These are phyloP conservation scores for Thielaviopsis populi DNA, from an alignment of 2,329 filamentous ascomycete genomes.

Conservation along the genomic window DNA sequence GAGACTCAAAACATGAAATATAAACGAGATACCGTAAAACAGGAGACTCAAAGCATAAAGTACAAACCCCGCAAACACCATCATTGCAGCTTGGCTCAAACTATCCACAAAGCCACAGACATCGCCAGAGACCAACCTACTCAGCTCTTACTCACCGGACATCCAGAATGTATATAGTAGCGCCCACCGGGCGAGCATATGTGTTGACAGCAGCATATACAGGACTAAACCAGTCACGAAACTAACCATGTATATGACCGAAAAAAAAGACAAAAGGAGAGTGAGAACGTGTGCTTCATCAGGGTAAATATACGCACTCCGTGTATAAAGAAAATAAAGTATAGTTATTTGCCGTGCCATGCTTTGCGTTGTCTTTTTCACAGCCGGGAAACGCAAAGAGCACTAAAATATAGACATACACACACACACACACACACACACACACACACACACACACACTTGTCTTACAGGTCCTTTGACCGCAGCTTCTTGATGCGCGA, in stretches of 20 bases:
- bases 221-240: neutral
- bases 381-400: neutral
- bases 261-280: too few species aligned
- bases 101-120: neutral
- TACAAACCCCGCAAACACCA: neutral
- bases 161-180: neutral
- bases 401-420: too few species aligned
- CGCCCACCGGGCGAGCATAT: neutral
- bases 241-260: too few species aligned
- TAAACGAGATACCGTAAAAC: neutral
- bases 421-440: neutral
- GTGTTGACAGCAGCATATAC: neutral
- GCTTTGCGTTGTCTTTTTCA: neutral
- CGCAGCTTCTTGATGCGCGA: slow-evolving; percentile 77
- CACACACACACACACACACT: neutral
- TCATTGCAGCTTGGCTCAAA: too few species aligned
- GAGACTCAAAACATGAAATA: neutral
- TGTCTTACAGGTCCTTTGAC: slow-evolving; percentile 40
- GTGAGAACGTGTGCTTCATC: neutral
- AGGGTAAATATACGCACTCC: neutral
- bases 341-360: neutral
- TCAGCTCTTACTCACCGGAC: too few species aligned
- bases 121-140: neutral
- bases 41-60: too few species aligned
- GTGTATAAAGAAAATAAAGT: neutral